phyloP scores from a whole-genome alignment of 495 filamentous ascomycete genomes.

The Collariella sp. region DNA sequence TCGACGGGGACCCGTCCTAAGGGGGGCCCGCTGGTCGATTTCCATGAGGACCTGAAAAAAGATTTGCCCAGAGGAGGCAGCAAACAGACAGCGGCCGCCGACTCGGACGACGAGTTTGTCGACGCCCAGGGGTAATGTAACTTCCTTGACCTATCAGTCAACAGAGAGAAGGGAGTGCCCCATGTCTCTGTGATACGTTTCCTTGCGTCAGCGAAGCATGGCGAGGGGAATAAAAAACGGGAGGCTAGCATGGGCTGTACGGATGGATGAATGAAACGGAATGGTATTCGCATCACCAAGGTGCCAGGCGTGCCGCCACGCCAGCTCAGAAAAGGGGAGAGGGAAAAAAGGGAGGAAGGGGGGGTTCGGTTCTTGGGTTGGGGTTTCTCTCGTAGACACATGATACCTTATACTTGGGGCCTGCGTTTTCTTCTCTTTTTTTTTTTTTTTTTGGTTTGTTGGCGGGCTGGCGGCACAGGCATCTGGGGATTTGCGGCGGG shows the following conservation, averaged over 20 bases:
- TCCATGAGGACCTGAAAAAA: conserved; percentile 42
- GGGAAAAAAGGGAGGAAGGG: not conserved
- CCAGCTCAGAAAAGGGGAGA: too few species aligned
- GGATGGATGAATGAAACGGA: not conserved
- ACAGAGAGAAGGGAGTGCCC: too few species aligned
- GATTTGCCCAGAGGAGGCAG: conserved; percentile 26
- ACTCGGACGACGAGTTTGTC: conserved; percentile 28
- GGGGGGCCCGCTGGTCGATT: conserved; percentile 39
- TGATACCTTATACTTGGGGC: conserved; percentile 5
- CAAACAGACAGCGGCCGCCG: conserved; percentile 17
- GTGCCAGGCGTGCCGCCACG: too few species aligned
- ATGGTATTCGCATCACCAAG: not conserved
- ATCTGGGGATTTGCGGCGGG: conserved; percentile 8
- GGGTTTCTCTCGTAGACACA: conserved; percentile 6
- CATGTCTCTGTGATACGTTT: not conserved
- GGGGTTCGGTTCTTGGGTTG: not conserved
- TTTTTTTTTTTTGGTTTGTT: too few species aligned
- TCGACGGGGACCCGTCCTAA: conserved; percentile 32
- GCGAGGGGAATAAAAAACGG: not conserved
- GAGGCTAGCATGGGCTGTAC: not conserved
- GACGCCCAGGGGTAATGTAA: conserved; percentile 22
- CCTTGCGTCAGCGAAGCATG: not conserved
- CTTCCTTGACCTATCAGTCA: not conserved
- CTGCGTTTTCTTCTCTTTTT: conserved; percentile 8
- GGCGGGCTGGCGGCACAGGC: conserved; percentile 4